Evolutionary conservation across 768 basidiomycete species (phyloP).

Genomic region (Lactarius psammicola): DNA sequence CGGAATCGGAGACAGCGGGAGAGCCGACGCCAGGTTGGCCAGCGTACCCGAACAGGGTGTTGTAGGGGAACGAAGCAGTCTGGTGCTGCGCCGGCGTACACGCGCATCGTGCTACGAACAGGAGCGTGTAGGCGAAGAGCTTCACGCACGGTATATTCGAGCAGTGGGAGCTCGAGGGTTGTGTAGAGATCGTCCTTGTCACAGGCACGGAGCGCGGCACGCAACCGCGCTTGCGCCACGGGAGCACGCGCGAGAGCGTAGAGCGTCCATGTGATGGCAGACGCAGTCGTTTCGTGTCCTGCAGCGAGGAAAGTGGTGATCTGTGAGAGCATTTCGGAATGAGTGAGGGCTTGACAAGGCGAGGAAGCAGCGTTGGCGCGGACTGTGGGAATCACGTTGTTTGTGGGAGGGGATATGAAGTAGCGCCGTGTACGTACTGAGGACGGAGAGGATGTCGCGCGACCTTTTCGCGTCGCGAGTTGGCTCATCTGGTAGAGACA

Average conservation of each 20-base stretch:
- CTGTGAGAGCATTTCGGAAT: conserved; percentile 58
- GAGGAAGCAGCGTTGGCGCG: conserved; percentile 54
- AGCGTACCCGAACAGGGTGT: conserved; percentile 24
- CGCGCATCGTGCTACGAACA: conserved; percentile 59
- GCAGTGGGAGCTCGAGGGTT: conserved; percentile 44
- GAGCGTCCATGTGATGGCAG: conserved; percentile 60
- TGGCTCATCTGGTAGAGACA: neutral
- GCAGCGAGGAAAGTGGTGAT: conserved; percentile 64
- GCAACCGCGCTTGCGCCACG: conserved; percentile 46
- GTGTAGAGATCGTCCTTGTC: conserved; percentile 28
- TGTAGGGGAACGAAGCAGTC: conserved; percentile 54
- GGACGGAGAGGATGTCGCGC: conserved; percentile 28
- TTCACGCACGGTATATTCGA: conserved; percentile 64
- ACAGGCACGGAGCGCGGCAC: conserved; percentile 40
- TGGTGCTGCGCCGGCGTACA: conserved; percentile 39
- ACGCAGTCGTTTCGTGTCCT: conserved; percentile 62
- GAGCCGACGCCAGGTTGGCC: conserved; percentile 17
- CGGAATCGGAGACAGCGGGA: neutral
- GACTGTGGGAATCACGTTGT: conserved; percentile 39
- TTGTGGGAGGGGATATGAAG: neutral
- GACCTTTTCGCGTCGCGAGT: conserved; percentile 1
- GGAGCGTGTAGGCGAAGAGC: conserved; percentile 54
- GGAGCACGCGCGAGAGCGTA: conserved; percentile 53
- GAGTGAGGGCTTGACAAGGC: conserved; percentile 49
- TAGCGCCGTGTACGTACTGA: conserved; percentile 20